Base-by-base conservation (phyloP, 1,284 basidiomycete genomes). In the Malassezia yamatoensis region DNA sequence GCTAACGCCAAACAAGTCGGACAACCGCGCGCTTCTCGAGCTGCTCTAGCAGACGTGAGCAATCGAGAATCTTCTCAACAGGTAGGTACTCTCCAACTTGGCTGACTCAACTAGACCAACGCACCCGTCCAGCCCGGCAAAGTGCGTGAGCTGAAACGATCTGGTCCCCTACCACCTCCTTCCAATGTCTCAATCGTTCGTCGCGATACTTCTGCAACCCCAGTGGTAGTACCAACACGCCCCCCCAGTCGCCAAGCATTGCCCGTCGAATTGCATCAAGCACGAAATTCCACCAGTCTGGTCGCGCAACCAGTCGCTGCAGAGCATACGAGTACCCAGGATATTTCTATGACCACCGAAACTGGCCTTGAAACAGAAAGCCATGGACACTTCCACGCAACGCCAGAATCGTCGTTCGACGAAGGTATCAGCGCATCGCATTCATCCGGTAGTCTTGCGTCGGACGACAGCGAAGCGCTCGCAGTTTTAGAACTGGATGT, bases 401-500 rank as follows among this genome's bases (percentile, higher is more conserved):
- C 37, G 33, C 42, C 8, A 39, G 10, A 18, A 7, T 34, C 45
- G 12, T 47, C 45, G 45, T n/a, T 47, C 12, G 34, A 41, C 47
- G 54, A 53, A 7, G 12, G 12, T 6, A 18, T 48, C 4, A 29
- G 37, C 4, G 35, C 33, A 11, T 37, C 50, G 5, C 42, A 10
- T 3, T 53, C 55, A 6, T 43, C 45, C 18, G 43, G 29, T 15
- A 49, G 50, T 21, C 29, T 48, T 21, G 49, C 37, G 18, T 42
- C 55, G 12, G 55, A 49, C 1, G 50, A 58, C 44, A 58, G 45
- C 35, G 55, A 53, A 5, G 38, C 40, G 21, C 40, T 58, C 15
- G 55, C 42, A 8, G 55, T 40, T n/a, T 35, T 63, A 13, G 66
- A 66, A 40, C 58, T 65, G 50, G 66, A 69, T 51, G 58, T 72